phyloP scores from a whole-genome alignment of 108 stramenopile species.

The Licmophora abbreviata region DNA sequence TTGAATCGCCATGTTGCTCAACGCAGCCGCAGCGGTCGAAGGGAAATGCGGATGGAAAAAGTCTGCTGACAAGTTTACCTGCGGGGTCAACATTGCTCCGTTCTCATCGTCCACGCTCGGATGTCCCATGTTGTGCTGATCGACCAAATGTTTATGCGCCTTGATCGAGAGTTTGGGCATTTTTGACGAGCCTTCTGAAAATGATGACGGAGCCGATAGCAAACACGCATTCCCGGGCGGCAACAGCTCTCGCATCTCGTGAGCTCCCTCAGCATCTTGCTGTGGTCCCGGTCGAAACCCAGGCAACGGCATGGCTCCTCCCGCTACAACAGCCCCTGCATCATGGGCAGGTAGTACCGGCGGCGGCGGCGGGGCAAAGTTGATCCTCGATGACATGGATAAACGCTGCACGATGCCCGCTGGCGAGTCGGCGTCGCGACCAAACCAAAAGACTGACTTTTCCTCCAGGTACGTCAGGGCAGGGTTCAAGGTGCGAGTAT shows the following conservation, averaged over 20 bases:
- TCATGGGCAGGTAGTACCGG: too few species aligned
- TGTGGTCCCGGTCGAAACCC: too few species aligned
- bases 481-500: constrained; percentile 2
- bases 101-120: constrained; percentile 38
- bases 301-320: too few species aligned
- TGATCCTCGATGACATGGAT: too few species aligned
- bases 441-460: constrained; percentile 42
- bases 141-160: constrained; percentile 67
- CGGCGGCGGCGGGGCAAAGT: too few species aligned
- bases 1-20: too few species aligned
- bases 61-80: constrained; percentile 54
- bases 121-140: constrained; percentile 56
- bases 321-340: too few species aligned
- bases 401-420: not conserved
- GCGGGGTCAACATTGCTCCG: constrained; percentile 37
- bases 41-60: constrained; percentile 63
- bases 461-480: constrained; percentile 62
- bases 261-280: too few species aligned
- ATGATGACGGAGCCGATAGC: too few species aligned
- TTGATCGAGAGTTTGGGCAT: constrained; percentile 7
- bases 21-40: not conserved
- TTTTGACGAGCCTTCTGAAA: too few species aligned
- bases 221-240: too few species aligned
- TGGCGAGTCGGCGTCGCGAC: not conserved
- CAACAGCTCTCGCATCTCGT: too few species aligned